Base-by-base conservation (phyloP, 345 rosid species). In the Viola odorata region DNA sequence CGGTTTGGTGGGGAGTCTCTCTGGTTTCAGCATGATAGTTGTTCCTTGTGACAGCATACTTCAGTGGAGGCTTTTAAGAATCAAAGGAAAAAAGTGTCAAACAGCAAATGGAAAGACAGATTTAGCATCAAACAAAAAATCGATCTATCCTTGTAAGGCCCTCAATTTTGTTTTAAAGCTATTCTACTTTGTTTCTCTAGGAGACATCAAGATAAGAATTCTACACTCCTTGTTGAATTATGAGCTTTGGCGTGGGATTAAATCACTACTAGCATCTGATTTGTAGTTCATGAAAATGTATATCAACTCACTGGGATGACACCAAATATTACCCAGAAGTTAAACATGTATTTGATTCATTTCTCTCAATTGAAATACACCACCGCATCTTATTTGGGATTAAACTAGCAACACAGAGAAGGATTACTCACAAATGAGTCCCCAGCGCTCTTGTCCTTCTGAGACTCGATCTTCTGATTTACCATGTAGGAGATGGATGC, bases 351-450 rank as follows among this genome's bases (percentile, higher is more conserved):
- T n/a, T n/a, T n/a, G n/a, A n/a, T n/a, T n/a, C n/a, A n/a, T n/a
- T n/a, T n/a, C n/a, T n/a, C n/a, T n/a, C n/a, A n/a, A n/a, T n/a
- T n/a, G n/a, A n/a, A n/a, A n/a, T n/a, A n/a, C n/a, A n/a, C n/a
- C n/a, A n/a, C n/a, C n/a, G n/a, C n/a, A n/a, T n/a, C n/a, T n/a
- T n/a, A n/a, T n/a, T n/a, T n/a, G n/a, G n/a, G n/a, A n/a, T n/a
- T n/a, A n/a, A n/a, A n/a, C n/a, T n/a, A n/a, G n/a, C n/a, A 42
- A 42, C 6, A 42, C 5, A 42, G 50, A 45, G 17, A 37, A 11
- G 53, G 45, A 60, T 3, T 44, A 77, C 92, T 86, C 67, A 91
- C 98, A 15, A 67, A 57, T 36, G 67, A 68, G 54, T 73, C 76
- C 54, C 70, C 80, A 8, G 77, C 53, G 60, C 74, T 73, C 72